These are phyloP conservation scores for Lentinula boryana DNA, from an alignment of 768 basidiomycete genomes.

Conservation along the genomic window DNA sequence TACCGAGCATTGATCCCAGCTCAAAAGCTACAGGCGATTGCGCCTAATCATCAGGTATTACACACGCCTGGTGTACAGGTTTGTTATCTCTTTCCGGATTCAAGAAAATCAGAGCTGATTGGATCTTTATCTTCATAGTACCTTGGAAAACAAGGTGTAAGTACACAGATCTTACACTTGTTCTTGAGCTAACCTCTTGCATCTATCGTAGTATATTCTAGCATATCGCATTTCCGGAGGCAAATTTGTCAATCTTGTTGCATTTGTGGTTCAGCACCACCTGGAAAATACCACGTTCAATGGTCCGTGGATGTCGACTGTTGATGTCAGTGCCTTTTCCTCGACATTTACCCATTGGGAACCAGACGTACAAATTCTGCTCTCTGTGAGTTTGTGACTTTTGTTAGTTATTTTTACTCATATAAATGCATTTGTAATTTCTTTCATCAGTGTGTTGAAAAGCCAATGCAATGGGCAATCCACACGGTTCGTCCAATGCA, in stretches of 20 bases:
- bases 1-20: constrained; percentile 57
- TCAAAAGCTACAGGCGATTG: constrained; percentile 33
- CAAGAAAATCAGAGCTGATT: background rate
- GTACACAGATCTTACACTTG: background rate
- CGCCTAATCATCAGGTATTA: constrained; percentile 43
- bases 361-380: constrained; percentile 48
- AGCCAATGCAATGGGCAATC: constrained; percentile 56
- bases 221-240: constrained; percentile 58
- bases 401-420: background rate
- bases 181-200: background rate
- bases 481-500: constrained; percentile 48
- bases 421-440: constrained; percentile 1
- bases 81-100: constrained; percentile 9
- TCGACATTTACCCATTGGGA: constrained; percentile 48
- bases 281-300: constrained; percentile 44
- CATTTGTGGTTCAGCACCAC: constrained; percentile 44
- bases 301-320: constrained; percentile 45
- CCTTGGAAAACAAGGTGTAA: constrained; percentile 42
- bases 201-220: constrained; percentile 43
- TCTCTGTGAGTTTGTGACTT: constrained; percentile 35
- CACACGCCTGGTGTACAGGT: constrained; percentile 42
- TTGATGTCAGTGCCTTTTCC: constrained; percentile 39
- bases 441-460: constrained; percentile 41
- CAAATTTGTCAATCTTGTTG: constrained; percentile 56
- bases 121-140: constrained; percentile 32